These are phyloP conservation scores for Penicillium concentricum DNA, from an alignment of 2,329 filamentous ascomycete genomes.

Conservation along the genomic window DNA sequence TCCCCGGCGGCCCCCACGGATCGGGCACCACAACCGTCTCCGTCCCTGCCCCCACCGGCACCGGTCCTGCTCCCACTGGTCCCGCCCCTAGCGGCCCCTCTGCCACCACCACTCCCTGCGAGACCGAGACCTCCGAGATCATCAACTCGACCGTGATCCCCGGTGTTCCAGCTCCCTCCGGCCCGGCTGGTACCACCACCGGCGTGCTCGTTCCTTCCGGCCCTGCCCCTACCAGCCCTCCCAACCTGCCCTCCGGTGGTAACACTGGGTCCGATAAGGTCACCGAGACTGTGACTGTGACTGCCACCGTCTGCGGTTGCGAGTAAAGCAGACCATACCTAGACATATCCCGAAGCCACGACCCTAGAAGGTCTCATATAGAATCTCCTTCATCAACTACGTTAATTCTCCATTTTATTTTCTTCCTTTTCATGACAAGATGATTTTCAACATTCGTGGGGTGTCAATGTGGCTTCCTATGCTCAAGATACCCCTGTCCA, in stretches of 20 bases:
- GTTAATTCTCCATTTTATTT: constrained; percentile 4
- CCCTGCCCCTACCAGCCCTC: constrained; percentile 16
- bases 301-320: constrained; percentile 25
- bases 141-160: constrained; percentile 13
- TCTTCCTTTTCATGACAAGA: constrained; percentile 17
- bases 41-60: constrained; percentile 7
- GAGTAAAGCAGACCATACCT: constrained; percentile 14
- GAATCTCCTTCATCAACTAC: not conserved
- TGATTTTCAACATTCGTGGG: constrained; percentile 17
- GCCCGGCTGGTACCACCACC: constrained; percentile 4
- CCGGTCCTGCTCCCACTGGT: constrained; percentile 11
- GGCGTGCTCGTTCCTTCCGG: not conserved
- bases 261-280: constrained; percentile 18
- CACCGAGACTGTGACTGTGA: constrained; percentile 25
- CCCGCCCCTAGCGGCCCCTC: not conserved
- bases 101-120: constrained; percentile 17
- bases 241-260: constrained; percentile 8
- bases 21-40: constrained; percentile 1
- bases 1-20: not conserved
- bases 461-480: constrained; percentile 6
- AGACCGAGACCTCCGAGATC: constrained; percentile 15
- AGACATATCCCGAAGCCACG: not conserved
- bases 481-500: not conserved
- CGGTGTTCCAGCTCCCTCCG: constrained; percentile 4
- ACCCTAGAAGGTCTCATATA: not conserved